Conservation (phyloP, 352 stramenopile genomes). For the Globisporangium recalcitrans region DNA sequence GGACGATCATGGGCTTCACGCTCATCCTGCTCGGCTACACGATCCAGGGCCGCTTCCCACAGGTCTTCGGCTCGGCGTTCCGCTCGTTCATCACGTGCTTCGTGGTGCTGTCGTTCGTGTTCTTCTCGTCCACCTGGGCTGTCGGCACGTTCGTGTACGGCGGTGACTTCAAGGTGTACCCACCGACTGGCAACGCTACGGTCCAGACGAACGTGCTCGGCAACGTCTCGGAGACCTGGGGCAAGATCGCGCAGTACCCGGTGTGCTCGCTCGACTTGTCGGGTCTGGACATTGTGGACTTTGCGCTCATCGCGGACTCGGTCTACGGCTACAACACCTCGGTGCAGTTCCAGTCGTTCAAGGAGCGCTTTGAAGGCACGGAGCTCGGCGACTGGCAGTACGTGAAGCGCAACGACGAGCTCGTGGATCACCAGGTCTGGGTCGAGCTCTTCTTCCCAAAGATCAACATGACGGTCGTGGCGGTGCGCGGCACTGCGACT, state of each 20-base stretch:
- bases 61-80: constrained; percentile 81
- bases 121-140: constrained; percentile 86
- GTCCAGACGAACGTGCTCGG: constrained; percentile 19
- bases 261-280: constrained; percentile 68
- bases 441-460: constrained; percentile 78
- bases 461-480: constrained; percentile 84
- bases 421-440: constrained; percentile 70
- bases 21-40: constrained; percentile 74
- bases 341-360: constrained; percentile 70
- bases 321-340: constrained; percentile 77
- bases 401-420: constrained; percentile 64
- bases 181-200: constrained; percentile 25
- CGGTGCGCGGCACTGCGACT: constrained; percentile 76
- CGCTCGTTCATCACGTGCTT: constrained; percentile 84
- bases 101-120: constrained; percentile 79
- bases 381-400: constrained; percentile 73
- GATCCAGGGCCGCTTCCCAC: constrained; percentile 79
- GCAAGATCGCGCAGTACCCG: constrained; percentile 67
- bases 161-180: constrained; percentile 76
- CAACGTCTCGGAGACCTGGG: constrained; percentile 33
- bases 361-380: constrained; percentile 77
- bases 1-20: constrained; percentile 77
- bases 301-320: constrained; percentile 78
- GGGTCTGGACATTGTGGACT: constrained; percentile 73
- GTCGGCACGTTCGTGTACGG: constrained; percentile 84